phyloP scores from a whole-genome alignment of 129 eudicot genomes.

The Cynara cardunculus region DNA sequence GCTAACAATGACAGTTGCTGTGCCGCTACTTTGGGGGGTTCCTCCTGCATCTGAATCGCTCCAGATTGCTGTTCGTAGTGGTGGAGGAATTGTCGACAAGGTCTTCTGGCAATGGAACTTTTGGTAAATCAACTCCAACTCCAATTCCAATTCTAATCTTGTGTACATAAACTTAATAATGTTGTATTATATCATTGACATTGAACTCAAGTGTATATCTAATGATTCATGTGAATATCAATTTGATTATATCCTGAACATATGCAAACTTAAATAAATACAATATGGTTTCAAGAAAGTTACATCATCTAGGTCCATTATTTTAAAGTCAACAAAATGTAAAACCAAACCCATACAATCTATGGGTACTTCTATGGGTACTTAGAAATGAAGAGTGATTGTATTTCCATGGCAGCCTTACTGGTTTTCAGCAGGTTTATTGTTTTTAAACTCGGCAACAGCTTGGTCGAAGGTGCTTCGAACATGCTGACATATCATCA shows the following conservation, averaged over 20 bases:
- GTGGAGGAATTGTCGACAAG: constrained; percentile 97
- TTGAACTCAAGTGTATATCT: constrained; percentile 25
- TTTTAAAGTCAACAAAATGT: no score
- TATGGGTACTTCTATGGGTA: no score
- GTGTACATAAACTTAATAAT: constrained; percentile 8
- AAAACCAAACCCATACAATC: no score
- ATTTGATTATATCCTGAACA: constrained; percentile 2
- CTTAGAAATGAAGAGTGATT: background rate
- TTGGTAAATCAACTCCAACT: constrained; percentile 38
- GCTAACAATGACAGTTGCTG: constrained; percentile 92
- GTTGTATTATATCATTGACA: constrained; percentile 22
- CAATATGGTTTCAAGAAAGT: background rate
- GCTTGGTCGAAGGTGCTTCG: constrained; percentile 66
- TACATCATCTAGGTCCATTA: no score
- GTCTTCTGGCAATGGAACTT: constrained; percentile 97
- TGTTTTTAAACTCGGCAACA: constrained; percentile 50
- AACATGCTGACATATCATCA: constrained; percentile 73
- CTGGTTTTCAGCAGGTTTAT: constrained; percentile 29
- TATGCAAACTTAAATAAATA: no score
- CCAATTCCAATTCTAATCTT: constrained; percentile 21
- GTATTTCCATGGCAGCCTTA: background rate
- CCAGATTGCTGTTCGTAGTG: constrained; percentile 82
- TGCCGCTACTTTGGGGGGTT: constrained; percentile 95
- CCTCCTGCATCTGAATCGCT: constrained; percentile 97
- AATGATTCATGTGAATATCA: constrained; percentile 33